Conservation (phyloP, 2,329 filamentous ascomycete genomes). For the Aspergillus sclerotialis region DNA sequence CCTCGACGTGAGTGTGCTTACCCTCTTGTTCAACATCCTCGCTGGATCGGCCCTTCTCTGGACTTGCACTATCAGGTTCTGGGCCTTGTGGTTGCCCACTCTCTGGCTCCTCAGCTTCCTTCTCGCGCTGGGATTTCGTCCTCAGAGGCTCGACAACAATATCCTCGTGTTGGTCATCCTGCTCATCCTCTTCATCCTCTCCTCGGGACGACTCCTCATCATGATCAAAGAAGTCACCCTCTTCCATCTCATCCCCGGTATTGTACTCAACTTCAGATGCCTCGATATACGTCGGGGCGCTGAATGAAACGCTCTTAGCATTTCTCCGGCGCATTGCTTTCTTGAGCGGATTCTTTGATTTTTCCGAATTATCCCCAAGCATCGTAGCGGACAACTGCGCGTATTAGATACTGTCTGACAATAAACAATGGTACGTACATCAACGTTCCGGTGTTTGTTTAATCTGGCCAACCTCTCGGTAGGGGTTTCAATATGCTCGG, state of each 20-base stretch:
- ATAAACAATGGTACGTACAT: conserved; percentile 53
- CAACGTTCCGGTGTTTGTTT: conserved; percentile 97
- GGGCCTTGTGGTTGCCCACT: conserved; percentile 12
- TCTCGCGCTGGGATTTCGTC: conserved; percentile 34
- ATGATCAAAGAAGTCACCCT: conserved; percentile 39
- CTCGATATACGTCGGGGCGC: conserved; percentile 78
- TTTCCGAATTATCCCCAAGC: conserved; percentile 67
- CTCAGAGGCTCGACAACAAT: conserved; percentile 40
- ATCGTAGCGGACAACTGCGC: conserved; percentile 60
- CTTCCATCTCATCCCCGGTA: conserved; percentile 62
- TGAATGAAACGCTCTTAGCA: conserved; percentile 79
- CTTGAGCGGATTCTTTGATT: conserved; percentile 74
- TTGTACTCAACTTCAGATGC: conserved; percentile 84
- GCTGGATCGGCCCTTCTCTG: conserved; percentile 46
- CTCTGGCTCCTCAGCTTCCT: conserved; percentile 18
- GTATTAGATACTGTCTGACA: conserved; percentile 11
- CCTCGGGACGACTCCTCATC: conserved; percentile 38
- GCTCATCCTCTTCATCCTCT: conserved; percentile 25
- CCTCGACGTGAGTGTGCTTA: conserved; percentile 15
- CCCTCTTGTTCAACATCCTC: conserved; percentile 56
- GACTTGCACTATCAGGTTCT: conserved; percentile 21
- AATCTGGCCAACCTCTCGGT: conserved; percentile 87
- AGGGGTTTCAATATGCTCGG: conserved; percentile 96
- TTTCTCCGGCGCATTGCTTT: conserved; percentile 76
- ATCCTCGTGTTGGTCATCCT: conserved; percentile 28